These are phyloP conservation scores for Aspergillus sclerotialis DNA, from an alignment of 2,329 filamentous ascomycete genomes.

Conservation along the genomic window DNA sequence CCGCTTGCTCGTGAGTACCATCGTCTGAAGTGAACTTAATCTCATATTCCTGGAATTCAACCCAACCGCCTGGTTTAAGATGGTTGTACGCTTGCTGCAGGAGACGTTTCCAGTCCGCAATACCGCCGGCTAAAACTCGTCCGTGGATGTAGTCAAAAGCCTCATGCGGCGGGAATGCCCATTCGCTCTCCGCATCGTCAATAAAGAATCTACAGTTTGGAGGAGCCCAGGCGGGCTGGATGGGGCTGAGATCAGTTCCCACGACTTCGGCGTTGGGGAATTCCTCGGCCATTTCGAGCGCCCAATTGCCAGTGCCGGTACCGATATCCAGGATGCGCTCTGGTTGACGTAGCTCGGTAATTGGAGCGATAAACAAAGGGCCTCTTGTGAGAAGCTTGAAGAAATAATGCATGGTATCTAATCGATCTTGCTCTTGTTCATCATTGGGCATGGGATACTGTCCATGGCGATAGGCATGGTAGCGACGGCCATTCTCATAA, in stretches of 20 bases:
- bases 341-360: slow-evolving; percentile 13
- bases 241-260: slow-evolving; percentile 29
- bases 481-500: slow-evolving; percentile 38
- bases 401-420: slow-evolving; percentile 34
- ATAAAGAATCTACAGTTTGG: slow-evolving; percentile 47
- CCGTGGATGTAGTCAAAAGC: slow-evolving; percentile 35
- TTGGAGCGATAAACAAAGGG: slow-evolving; percentile 32
- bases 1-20: slow-evolving; percentile 19
- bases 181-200: slow-evolving; percentile 35
- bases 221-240: slow-evolving; percentile 36
- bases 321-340: slow-evolving; percentile 26
- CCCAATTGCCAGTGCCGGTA: slow-evolving; percentile 28
- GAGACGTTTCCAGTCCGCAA: slow-evolving; percentile 26
- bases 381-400: slow-evolving; percentile 29
- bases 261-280: slow-evolving; percentile 29
- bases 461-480: slow-evolving; percentile 37
- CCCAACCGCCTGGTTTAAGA: slow-evolving; percentile 29
- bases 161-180: slow-evolving; percentile 31
- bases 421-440: slow-evolving; percentile 37
- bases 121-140: slow-evolving; percentile 29
- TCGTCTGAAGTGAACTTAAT: slow-evolving; percentile 22
- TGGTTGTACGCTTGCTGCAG: slow-evolving; percentile 25
- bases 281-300: slow-evolving; percentile 39
- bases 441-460: slow-evolving; percentile 39
- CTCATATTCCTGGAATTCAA: slow-evolving; percentile 31